Percentiles rank a stretch among this genome's conserved stretches.
Conservation (phyloP, 495 filamentous ascomycete genomes). For the Daldinia bambusicola region DNA sequence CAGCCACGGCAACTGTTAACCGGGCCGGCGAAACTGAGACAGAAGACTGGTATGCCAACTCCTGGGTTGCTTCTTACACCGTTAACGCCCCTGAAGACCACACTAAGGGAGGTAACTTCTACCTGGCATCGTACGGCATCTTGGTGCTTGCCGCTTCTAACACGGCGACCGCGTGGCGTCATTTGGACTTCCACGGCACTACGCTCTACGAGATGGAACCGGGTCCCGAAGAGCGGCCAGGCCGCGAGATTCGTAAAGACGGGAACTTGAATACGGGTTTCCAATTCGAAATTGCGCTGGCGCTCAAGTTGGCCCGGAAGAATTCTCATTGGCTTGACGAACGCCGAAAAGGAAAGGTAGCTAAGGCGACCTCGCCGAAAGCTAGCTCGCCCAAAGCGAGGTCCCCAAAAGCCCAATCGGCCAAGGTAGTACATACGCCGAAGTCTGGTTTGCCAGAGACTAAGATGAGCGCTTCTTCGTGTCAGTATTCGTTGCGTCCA, state of each 20-base stretch:
- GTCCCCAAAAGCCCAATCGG: background rate
- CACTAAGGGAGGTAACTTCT: constrained; percentile 1
- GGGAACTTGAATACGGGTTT: background rate
- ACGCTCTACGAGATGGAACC: constrained; percentile 6
- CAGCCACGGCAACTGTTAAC: background rate
- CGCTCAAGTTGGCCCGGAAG: background rate
- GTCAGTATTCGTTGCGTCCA: background rate
- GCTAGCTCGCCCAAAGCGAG: background rate
- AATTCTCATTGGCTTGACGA: background rate
- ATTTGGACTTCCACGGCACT: constrained; percentile 9
- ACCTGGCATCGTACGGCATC: constrained; percentile 23
- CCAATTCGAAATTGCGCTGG: constrained; percentile 4
- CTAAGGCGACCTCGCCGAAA: background rate
- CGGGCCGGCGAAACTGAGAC: background rate
- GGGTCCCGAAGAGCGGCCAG: background rate
- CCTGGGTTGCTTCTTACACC: constrained; percentile 12
- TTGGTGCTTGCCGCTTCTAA: constrained; percentile 15
- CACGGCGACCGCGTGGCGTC: constrained; percentile 14
- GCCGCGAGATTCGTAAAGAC: background rate
- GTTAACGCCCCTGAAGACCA: background rate
- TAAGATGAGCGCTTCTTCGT: too few relatives aligned
- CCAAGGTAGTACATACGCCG: background rate
- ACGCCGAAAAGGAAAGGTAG: background rate
- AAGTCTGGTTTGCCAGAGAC: background rate
- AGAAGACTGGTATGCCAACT: constrained; percentile 7